Evolutionary conservation across 1,284 basidiomycete species (phyloP).

Genomic region (Cutaneotrichosporon cavernicola): DNA sequence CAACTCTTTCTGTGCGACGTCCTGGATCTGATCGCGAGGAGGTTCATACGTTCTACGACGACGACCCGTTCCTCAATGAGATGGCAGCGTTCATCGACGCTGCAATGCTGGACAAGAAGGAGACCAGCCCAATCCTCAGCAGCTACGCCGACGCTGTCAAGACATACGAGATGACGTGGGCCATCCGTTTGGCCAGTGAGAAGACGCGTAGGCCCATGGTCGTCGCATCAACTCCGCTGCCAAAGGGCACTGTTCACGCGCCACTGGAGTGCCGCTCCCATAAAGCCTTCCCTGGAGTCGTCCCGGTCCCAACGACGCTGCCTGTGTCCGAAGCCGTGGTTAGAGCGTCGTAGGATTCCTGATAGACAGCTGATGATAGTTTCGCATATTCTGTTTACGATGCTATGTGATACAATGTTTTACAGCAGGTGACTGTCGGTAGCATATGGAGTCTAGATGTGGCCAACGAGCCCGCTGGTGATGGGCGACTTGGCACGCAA

Average conservation of each 20-base stretch:
- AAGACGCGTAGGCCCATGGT: slow-evolving; percentile 12
- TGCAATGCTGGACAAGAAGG: slow-evolving; percentile 31
- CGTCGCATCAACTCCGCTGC: neutral
- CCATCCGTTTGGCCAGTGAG: slow-evolving; percentile 38
- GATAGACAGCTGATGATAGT: neutral
- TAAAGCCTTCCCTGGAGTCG: too few species aligned
- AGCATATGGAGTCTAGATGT: neutral
- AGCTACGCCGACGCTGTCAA: slow-evolving; percentile 69
- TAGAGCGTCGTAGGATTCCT: too few species aligned
- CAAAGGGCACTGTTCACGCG: neutral
- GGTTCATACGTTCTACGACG: slow-evolving; percentile 36
- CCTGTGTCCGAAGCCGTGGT: too few species aligned
- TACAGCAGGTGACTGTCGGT: too few species aligned
- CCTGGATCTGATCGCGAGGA: slow-evolving; percentile 49
- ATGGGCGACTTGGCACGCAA: slow-evolving; percentile 36
- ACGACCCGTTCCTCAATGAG: slow-evolving; percentile 54
- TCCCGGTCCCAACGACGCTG: too few species aligned
- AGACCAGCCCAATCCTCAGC: slow-evolving; percentile 46
- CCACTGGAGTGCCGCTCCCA: neutral
- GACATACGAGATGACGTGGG: slow-evolving; percentile 66
- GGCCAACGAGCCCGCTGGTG: slow-evolving; percentile 4
- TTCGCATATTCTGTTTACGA: neutral
- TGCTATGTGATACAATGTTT: neutral
- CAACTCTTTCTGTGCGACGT: slow-evolving; percentile 47
- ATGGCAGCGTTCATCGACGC: slow-evolving; percentile 52